Base-by-base conservation (phyloP, 2,329 filamentous ascomycete species). In the Pestalotiopsis sp. region DNA sequence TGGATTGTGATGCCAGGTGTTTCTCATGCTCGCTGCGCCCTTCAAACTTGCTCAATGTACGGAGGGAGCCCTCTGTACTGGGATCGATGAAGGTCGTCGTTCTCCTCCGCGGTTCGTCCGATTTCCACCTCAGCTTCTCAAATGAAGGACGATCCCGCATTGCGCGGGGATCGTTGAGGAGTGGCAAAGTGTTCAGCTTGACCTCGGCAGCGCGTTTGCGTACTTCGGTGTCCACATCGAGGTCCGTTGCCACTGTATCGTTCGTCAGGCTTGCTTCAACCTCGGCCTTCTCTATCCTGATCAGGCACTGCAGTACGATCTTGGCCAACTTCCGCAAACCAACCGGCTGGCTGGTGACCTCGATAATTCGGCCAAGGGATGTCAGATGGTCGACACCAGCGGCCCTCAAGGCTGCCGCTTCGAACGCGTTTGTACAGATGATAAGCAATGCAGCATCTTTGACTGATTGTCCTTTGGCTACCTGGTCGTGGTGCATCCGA, bases 371-470 rank as follows among this genome's bases (percentile, higher is more conserved):
- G 11, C 73, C 73, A 5, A 74, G 70, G 1, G 71, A 71, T 4
- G 70, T 38, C 9, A 74, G 36, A 12, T 72, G 66, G 39, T 71
- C 63, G 17, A 73, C 57, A 14, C 73, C 73, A 17, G 73, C 72
- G 9, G 73, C 69, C 3, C 73, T 68, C 23, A 74, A 58, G 1
- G 73, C 73, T 3, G 73, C 73, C 5, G 73, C 72, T 66, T 74
- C 73, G 31, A 73, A 74, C 6, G 72, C 70, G 58, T 74, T 74
- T 23, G 73, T 74, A 23, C 72, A 74, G 7, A 74, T 71, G 14
- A 74, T 71, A 27, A 74, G 68, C 23, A 73, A 62, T 45, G 73
- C 73, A 12, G 71, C 68, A 31, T 72, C 66, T 59, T 68, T 70
- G 11, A 63, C 59, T 27, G 68, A 56, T 9, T 41, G 12, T 13